Conservation (phyloP, 495 filamentous ascomycete species). For the Astrothelium subdiscretum region DNA sequence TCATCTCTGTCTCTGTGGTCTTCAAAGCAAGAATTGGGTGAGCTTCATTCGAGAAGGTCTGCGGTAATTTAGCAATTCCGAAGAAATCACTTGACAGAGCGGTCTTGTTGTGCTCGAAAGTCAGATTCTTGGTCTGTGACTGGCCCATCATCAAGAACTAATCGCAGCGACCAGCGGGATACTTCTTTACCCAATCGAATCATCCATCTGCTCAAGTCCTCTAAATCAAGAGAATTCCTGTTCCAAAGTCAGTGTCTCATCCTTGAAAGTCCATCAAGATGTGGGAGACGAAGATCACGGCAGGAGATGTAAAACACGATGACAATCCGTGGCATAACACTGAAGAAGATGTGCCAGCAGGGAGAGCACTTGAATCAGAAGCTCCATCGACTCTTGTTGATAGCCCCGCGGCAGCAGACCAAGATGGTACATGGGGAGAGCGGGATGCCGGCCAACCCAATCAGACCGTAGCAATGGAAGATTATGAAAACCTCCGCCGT, state of each 20-base stretch:
- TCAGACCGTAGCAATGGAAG: slow-evolving; percentile 53
- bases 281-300: neutral
- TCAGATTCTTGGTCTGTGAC: too few relatives aligned
- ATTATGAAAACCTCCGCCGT: slow-evolving; percentile 55
- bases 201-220: too few relatives aligned
- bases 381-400: slow-evolving; percentile 3
- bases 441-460: slow-evolving; percentile 52
- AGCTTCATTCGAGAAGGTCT: too few relatives aligned
- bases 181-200: too few relatives aligned
- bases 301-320: neutral
- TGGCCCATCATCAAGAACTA: too few relatives aligned
- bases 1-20: too few relatives aligned
- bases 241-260: neutral
- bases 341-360: neutral
- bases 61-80: too few relatives aligned
- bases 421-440: slow-evolving; percentile 66
- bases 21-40: too few relatives aligned
- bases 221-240: too few relatives aligned
- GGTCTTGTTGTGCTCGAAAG: too few relatives aligned
- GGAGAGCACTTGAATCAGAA: slow-evolving; percentile 5
- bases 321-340: slow-evolving; percentile 1
- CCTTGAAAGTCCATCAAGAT: neutral
- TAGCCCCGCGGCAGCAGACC: neutral
- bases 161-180: too few relatives aligned
- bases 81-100: too few relatives aligned